phyloP scores from a whole-genome alignment of 2,329 filamentous ascomycete genomes.

The Herpotrichia juniperi region DNA sequence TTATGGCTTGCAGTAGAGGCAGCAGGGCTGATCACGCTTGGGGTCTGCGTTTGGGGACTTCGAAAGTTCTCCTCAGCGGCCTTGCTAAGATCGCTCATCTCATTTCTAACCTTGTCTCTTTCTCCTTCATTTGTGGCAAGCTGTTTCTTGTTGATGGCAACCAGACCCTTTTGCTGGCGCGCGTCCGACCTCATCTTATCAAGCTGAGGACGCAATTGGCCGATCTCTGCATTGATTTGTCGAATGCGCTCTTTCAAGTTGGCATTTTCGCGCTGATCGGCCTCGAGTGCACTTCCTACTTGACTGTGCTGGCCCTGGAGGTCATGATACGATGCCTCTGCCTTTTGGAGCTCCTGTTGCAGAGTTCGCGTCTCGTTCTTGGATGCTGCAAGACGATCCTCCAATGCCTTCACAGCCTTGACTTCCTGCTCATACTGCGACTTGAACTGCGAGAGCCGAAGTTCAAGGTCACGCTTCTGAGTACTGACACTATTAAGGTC shows the following conservation, averaged over 20 bases:
- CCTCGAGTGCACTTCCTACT: slow-evolving; percentile 73
- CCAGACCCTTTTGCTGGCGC: slow-evolving; percentile 92
- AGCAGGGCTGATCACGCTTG: slow-evolving; percentile 70
- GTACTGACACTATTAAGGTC: slow-evolving; percentile 80
- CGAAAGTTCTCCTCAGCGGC: slow-evolving; percentile 61
- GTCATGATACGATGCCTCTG: slow-evolving; percentile 82
- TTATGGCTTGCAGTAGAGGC: slow-evolving; percentile 67
- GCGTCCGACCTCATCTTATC: slow-evolving; percentile 93
- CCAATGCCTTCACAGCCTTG: slow-evolving; percentile 79
- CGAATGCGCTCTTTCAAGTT: slow-evolving; percentile 87
- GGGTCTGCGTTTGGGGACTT: slow-evolving; percentile 35
- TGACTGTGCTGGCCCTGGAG: slow-evolving; percentile 83
- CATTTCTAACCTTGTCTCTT: slow-evolving; percentile 82
- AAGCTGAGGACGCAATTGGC: slow-evolving; percentile 83
- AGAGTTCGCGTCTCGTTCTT: slow-evolving; percentile 83
- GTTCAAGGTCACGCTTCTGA: slow-evolving; percentile 93
- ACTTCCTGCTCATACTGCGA: slow-evolving; percentile 92
- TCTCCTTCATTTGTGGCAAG: slow-evolving; percentile 87
- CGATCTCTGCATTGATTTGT: slow-evolving; percentile 79
- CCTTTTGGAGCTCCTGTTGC: slow-evolving; percentile 79
- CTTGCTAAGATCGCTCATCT: slow-evolving; percentile 73
- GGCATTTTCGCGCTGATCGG: slow-evolving; percentile 88
- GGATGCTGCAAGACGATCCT: slow-evolving; percentile 79
- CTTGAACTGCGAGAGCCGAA: slow-evolving; percentile 83
- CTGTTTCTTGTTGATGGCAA: slow-evolving; percentile 99